Evolutionary conservation across 2,329 filamentous ascomycete genomes (phyloP).

Genomic region (Stemphylium beticola): DNA sequence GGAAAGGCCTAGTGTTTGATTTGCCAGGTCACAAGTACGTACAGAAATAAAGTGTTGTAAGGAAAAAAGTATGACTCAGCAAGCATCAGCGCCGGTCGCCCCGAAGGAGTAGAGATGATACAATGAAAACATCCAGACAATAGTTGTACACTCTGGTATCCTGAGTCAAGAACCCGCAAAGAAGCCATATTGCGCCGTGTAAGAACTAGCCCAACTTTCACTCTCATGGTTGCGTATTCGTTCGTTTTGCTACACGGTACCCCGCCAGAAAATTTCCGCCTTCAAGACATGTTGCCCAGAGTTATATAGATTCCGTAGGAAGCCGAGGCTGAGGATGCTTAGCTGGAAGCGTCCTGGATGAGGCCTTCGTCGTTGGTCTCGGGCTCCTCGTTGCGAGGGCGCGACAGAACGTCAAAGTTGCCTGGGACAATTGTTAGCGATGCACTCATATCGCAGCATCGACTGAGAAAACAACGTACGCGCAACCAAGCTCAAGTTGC

Average conservation of each 20-base stretch:
- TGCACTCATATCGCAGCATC: background rate
- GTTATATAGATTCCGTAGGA: background rate
- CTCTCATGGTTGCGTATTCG: background rate
- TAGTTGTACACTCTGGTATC: conserved; percentile 28
- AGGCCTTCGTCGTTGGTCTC: conserved; percentile 44
- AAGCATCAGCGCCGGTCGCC: conserved; percentile 11
- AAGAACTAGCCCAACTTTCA: background rate
- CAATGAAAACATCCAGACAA: conserved; percentile 24
- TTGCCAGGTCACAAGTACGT: background rate
- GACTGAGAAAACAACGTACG: conserved; percentile 63
- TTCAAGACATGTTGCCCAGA: background rate
- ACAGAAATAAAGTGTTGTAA: background rate
- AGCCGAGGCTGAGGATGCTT: conserved; percentile 2
- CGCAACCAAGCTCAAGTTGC: conserved; percentile 73
- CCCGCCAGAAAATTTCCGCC: background rate
- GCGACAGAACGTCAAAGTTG: conserved; percentile 44
- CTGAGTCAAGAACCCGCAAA: conserved; percentile 3
- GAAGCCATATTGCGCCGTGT: conserved; percentile 14
- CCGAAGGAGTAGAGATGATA: conserved; percentile 40
- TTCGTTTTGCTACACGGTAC: background rate
- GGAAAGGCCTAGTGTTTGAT: background rate
- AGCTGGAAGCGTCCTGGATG: conserved; percentile 37
- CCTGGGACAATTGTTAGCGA: conserved; percentile 22
- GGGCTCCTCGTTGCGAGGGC: conserved; percentile 30
- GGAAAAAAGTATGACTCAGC: conserved; percentile 18